Evolutionary conservation across 495 filamentous ascomycete genomes (phyloP).

Genomic region (Daldinia caldariorum): DNA sequence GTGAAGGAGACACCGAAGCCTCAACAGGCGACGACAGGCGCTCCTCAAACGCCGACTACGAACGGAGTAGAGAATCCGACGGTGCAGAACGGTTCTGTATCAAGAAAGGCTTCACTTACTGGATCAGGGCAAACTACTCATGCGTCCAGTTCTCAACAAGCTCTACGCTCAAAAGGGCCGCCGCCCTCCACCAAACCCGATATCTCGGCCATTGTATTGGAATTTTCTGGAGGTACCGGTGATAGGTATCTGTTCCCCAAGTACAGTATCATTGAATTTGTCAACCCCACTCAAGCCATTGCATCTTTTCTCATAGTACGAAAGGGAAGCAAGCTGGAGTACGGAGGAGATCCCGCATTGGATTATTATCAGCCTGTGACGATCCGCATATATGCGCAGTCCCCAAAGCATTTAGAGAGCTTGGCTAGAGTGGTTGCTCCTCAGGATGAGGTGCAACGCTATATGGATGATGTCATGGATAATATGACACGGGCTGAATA

Average conservation of each 20-base stretch:
- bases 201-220: slow-evolving; percentile 80
- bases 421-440: slow-evolving; percentile 82
- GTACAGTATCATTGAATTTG: slow-evolving; percentile 82
- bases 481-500: slow-evolving; percentile 75
- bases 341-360: slow-evolving; percentile 60
- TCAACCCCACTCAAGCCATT: slow-evolving; percentile 57
- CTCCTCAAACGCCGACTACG: slow-evolving; percentile 37
- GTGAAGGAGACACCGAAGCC: slow-evolving; percentile 45
- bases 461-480: slow-evolving; percentile 87
- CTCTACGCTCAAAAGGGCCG: slow-evolving; percentile 63
- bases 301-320: slow-evolving; percentile 75
- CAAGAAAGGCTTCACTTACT: slow-evolving; percentile 44
- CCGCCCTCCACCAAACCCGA: slow-evolving; percentile 65
- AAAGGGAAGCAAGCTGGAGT: slow-evolving; percentile 64
- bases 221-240: slow-evolving; percentile 81
- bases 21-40: slow-evolving; percentile 26
- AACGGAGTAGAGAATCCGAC: slow-evolving; percentile 38
- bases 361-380: slow-evolving; percentile 95
- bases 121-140: slow-evolving; percentile 43
- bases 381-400: slow-evolving; percentile 72
- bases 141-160: slow-evolving; percentile 51
- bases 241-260: slow-evolving; percentile 93
- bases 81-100: slow-evolving; percentile 32
- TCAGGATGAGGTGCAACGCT: slow-evolving; percentile 77
- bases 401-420: slow-evolving; percentile 73